These are phyloP conservation scores for Tuctoria greenei DNA, from an alignment of 176 grass and related monocot species.

Conservation along the genomic window DNA sequence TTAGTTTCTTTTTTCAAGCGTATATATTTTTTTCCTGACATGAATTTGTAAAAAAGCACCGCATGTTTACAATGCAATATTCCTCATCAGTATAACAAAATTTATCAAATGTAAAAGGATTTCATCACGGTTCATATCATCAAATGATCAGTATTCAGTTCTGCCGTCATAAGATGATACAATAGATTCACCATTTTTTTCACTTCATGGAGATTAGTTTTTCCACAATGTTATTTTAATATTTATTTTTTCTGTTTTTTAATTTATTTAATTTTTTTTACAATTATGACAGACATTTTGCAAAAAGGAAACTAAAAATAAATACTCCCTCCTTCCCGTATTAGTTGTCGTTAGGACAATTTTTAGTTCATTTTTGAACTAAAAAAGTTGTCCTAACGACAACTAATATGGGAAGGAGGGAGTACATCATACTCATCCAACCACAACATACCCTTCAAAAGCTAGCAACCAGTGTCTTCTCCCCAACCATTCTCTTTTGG, in stretches of 20 bases:
- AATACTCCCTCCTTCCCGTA: no score
- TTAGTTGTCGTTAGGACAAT: no score
- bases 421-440: slow-evolving; percentile 33
- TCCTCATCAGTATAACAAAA: slow-evolving; percentile 7
- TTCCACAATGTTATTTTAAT: background rate
- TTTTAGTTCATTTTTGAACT: no score
- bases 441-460: slow-evolving; percentile 66
- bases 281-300: background rate
- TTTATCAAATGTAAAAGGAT: background rate
- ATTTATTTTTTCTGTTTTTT: background rate
- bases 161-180: background rate
- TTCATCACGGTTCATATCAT: background rate
- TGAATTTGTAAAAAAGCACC: slow-evolving; percentile 15
- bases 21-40: background rate
- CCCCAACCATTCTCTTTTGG: slow-evolving; percentile 93
- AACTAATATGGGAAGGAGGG: no score
- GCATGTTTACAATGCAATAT: background rate
- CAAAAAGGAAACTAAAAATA: slow-evolving; percentile 26
- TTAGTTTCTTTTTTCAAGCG: background rate
- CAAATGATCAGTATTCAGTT: slow-evolving; percentile 18
- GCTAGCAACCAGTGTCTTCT: slow-evolving; percentile 83
- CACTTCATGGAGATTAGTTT: slow-evolving; percentile 30
- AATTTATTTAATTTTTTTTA: background rate
- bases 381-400: slow-evolving; percentile 34
- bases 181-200: slow-evolving; percentile 8